Base-by-base conservation (phyloP, 768 basidiomycete species). In the Kwoniella heveanensis region DNA sequence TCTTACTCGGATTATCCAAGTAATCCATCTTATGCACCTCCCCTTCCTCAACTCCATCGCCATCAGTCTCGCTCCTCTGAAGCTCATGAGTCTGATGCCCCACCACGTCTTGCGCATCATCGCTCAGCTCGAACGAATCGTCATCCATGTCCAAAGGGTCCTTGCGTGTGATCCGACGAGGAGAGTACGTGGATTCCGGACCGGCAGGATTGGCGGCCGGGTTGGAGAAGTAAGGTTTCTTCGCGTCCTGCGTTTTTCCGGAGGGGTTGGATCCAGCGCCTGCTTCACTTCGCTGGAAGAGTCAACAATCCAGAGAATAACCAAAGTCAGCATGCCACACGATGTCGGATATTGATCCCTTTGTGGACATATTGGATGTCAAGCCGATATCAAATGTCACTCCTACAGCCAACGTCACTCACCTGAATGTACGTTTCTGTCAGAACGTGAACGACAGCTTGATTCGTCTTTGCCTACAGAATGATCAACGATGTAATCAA, bases 401-500 rank as follows among this genome's bases (percentile, higher is more conserved):
- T 36, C 6, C 32, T 6, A 19, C 19, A 19, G 39, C 39, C 8
- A 19, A 59, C 63, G 24, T n/a, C n/a, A n/a, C n/a, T n/a, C 32
- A 64, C 63, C 25, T 57, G 56, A 15, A 64, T 37, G 36, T 58
- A 58, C 17, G 63, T 64, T 25, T 64, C 63, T 6, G 63, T 64
- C 26, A 53, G 15, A 32, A 64, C 57, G 32, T 57, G 56, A 3
- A 64, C 57, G 22, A 53, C 49, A 57, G 57, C 26, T 25, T 29
- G 26, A 12, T 50, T 64, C 1, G 56, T 27, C 10, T 29, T 37
- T 15, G 32, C 30, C 46, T 50, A 24, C 39, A 46, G 19, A n/a
- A n/a, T 27, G 57, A 29, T 36, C 25, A 17, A 12, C 24, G 21
- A 19, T 13, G 22, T 8, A 49, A 59, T 32, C 32, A 19, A 29